Conservation (phyloP, 2,329 filamentous ascomycete species). For the Beauveria varroae region DNA sequence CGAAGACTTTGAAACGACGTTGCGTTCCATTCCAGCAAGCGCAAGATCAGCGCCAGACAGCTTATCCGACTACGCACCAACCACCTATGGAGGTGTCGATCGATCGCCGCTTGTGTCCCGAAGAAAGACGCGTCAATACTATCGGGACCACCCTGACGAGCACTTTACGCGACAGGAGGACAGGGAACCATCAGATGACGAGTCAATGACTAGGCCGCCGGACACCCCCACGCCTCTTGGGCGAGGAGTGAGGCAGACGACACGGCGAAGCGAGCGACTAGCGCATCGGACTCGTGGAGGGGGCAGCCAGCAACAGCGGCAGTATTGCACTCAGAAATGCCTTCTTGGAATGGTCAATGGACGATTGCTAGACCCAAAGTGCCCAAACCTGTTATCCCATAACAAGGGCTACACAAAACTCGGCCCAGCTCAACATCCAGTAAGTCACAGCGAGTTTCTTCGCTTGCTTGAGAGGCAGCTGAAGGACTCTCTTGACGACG, state of each 20-base stretch:
- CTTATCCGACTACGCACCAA: slow-evolving; percentile 14
- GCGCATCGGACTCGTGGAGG: neutral
- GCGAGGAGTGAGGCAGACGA: neutral
- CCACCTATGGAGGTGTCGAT: slow-evolving; percentile 15
- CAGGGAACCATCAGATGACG: neutral
- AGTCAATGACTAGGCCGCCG: neutral
- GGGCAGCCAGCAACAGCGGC: neutral
- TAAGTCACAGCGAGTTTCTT: neutral
- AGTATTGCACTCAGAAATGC: slow-evolving; percentile 33
- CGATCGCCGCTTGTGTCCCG: slow-evolving; percentile 12
- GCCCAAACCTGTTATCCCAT: slow-evolving; percentile 26
- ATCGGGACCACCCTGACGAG: neutral
- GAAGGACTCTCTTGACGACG: slow-evolving; percentile 8
- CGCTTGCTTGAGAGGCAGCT: neutral
- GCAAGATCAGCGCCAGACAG: slow-evolving; percentile 8
- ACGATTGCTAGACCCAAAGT: slow-evolving; percentile 23
- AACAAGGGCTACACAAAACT: slow-evolving; percentile 21
- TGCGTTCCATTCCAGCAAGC: slow-evolving; percentile 17
- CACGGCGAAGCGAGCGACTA: neutral
- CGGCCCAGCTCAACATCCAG: neutral
- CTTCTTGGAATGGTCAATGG: slow-evolving; percentile 23
- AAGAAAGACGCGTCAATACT: neutral
- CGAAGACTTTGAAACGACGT: slow-evolving; percentile 20
- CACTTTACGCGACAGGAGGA: neutral
- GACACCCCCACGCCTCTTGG: neutral